Conservation (phyloP, 768 basidiomycete species). For the Trametes cingulata region DNA sequence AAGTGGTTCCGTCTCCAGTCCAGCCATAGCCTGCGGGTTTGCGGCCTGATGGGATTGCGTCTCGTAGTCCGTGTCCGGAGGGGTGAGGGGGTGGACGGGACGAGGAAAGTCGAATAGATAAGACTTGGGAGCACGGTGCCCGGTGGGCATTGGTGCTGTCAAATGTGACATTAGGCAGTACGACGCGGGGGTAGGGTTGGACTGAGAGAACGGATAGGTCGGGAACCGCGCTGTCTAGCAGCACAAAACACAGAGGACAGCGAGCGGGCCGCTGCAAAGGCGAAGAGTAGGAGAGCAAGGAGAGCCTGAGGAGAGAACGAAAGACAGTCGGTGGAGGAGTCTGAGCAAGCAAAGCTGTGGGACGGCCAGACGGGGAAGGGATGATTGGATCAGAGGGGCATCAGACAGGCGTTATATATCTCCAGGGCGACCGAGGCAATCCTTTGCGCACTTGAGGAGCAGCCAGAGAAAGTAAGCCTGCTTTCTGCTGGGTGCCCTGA, state of each 20-base stretch:
- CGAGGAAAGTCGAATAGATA: constrained; percentile 46
- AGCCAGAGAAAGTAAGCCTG: constrained; percentile 10
- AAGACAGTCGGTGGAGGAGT: not conserved
- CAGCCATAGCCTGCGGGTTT: constrained; percentile 17
- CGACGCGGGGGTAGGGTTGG: constrained; percentile 9
- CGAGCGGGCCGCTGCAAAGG: not conserved
- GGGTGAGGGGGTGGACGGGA: constrained; percentile 36
- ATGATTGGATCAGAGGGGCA: constrained; percentile 25
- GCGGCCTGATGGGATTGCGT: constrained; percentile 14
- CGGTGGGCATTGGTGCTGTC: constrained; percentile 32
- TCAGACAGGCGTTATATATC: constrained; percentile 30
- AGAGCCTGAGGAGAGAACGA: constrained; percentile 7
- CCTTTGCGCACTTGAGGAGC: not conserved
- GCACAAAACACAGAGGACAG: constrained; percentile 6
- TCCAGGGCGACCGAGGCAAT: constrained; percentile 34
- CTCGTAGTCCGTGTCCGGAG: constrained; percentile 38
- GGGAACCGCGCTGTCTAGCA: constrained; percentile 27
- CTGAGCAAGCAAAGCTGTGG: constrained; percentile 8
- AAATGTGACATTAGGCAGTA: constrained; percentile 42
- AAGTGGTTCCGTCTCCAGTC: constrained; percentile 20
- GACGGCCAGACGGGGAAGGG: not conserved
- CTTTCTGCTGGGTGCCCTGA: constrained; percentile 11
- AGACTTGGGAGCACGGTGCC: constrained; percentile 43
- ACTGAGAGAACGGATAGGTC: constrained; percentile 9
- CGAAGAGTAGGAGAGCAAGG: constrained; percentile 9